Base-by-base conservation (phyloP, 2,329 filamentous ascomycete species). In the Tolypocladium cylindrosporum region DNA sequence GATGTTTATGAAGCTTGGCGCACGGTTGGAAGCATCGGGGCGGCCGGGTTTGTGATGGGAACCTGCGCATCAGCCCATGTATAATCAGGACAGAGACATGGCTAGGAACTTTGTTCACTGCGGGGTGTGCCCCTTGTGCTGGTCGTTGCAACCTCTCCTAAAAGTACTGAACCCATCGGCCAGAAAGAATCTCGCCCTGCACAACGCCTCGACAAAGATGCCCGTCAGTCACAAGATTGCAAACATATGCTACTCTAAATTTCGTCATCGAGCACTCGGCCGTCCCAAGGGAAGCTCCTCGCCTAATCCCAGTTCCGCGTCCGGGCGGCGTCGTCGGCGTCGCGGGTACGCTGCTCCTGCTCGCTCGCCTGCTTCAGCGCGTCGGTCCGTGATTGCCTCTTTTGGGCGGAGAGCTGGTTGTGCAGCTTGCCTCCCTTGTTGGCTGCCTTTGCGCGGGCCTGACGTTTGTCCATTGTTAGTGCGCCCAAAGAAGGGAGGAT, bases 371-470 rank as follows among this genome's bases (percentile, higher is more conserved):
- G 81, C 61, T 85, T 84, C 54, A 96, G 75, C 1, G 85, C 86
- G 60, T 87, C 84, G 37, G 75, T 78, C 56, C 85, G 80, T 10
- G 88, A 91, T 75, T 90, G 84, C 65, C 83, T 85, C 75, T 88
- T 89, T 74, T 96, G 89, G 41, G 85, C 86, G 57, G 86, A 82
- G 16, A 96, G 77, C 68, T 91, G 86, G 39, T 79, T 75, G 40
- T 82, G 81, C 14, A 95, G 77, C 68, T 91, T 92, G 19, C 89
- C 84, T 53, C 75, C 74, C 72, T 76, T 84, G 59, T 72, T 74
- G 53, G 79, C 69, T 40, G 82, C 81, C 64, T 85, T 83, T 24
- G 85, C 85, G 62, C 90, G 82, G 68, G 87, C 86, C 88, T 91
- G 63, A 34, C 57, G 58, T 57, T 55, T 50, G 55, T 7, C 19